Percentiles rank a stretch among this genome's conserved stretches.
These are phyloP conservation scores for Neurospora terricola DNA, from an alignment of 495 filamentous ascomycete genomes.

Conservation along the genomic window DNA sequence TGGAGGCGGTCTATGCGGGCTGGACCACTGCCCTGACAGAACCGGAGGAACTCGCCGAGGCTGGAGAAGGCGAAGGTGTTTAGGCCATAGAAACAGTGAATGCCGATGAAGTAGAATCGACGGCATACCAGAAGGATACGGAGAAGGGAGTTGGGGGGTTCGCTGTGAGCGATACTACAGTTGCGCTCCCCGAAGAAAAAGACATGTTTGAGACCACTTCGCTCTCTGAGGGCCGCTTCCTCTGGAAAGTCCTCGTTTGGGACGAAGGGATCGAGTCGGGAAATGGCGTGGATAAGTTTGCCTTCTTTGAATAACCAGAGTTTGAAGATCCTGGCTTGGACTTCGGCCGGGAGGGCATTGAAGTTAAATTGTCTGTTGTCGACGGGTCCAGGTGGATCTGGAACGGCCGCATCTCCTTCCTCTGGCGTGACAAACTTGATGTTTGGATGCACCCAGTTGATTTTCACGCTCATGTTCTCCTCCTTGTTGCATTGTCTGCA, in stretches of 20 bases:
- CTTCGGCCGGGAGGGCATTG: conserved; percentile 15
- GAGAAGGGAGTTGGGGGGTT: conserved; percentile 17
- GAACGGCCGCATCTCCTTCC: not conserved
- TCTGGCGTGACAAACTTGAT: conserved; percentile 7
- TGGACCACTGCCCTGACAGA: conserved; percentile 23
- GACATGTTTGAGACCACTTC: conserved; percentile 13
- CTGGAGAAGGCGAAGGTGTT: conserved; percentile 38
- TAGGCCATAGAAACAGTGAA: conserved; percentile 30
- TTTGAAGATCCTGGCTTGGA: conserved; percentile 24
- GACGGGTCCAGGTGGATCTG: not conserved
- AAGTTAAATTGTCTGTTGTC: conserved; percentile 12
- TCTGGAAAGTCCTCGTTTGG: conserved; percentile 12
- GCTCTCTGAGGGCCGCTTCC: conserved; percentile 1
- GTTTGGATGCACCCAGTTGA: conserved; percentile 18
- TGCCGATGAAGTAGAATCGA: conserved; percentile 22
- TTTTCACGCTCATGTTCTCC: conserved; percentile 24
- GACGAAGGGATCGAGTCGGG: conserved; percentile 24
- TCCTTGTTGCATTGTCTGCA: conserved; percentile 18
- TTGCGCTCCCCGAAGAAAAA: conserved; percentile 23
- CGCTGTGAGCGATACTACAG: conserved; percentile 17
- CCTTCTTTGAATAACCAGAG: conserved; percentile 15
- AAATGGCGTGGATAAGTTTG: conserved; percentile 27
- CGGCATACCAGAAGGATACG: conserved; percentile 20
- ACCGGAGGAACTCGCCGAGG: conserved; percentile 31
- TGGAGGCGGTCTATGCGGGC: conserved; percentile 25